A percentile compares a stretch with the other conserved stretches of the same genome.
These are phyloP conservation scores for Fusarium robinianum DNA, from an alignment of 2,329 filamentous ascomycete species.

Conservation along the genomic window DNA sequence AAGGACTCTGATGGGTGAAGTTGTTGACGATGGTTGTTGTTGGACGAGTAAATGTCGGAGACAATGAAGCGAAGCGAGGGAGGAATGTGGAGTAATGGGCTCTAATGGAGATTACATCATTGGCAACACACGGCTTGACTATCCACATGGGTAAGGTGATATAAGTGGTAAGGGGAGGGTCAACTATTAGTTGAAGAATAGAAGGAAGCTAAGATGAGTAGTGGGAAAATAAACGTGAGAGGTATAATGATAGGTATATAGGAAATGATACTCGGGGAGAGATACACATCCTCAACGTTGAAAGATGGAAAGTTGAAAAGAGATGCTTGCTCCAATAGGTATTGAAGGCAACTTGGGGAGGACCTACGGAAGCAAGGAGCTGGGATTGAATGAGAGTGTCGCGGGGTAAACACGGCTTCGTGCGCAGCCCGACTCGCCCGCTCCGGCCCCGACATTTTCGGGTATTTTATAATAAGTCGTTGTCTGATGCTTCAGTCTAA, in stretches of 20 bases:
- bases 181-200: no score
- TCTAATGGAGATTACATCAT: conserved; percentile 35
- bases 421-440: conserved; percentile 28
- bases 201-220: no score
- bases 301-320: no score
- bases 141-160: conserved; percentile 7
- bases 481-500: neutral
- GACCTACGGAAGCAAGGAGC: conserved; percentile 58
- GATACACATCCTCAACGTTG: no score
- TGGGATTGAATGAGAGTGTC: conserved; percentile 45
- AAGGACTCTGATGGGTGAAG: no score
- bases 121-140: conserved; percentile 5
- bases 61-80: conserved; percentile 19
- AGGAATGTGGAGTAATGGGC: conserved; percentile 29
- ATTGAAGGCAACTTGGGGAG: conserved; percentile 20
- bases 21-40: no score
- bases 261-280: no score
- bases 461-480: conserved; percentile 13
- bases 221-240: conserved; percentile 4
- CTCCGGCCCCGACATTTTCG: conserved; percentile 26
- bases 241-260: neutral
- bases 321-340: no score
- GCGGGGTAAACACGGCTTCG: conserved; percentile 27
- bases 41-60: conserved; percentile 8
- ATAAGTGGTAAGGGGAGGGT: conserved; percentile 4